Evolutionary conservation across 306 rosid species (phyloP).

Genomic region (Trifolium fragiferum): DNA sequence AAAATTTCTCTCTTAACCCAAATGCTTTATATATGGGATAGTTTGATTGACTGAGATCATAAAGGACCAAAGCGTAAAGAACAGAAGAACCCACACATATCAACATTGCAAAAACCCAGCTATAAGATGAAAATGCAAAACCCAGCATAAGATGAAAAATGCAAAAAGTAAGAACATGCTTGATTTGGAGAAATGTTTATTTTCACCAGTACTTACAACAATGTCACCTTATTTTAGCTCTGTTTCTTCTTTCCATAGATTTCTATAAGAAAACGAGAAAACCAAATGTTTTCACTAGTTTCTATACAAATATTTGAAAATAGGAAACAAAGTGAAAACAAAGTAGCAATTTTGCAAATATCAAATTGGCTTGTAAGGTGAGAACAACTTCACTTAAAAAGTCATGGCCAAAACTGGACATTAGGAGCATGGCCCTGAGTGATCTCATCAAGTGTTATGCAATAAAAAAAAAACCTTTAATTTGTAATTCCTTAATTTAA

Average conservation of each 20-base stretch:
- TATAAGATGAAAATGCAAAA: background rate
- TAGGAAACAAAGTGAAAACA: background rate
- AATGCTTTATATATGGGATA: background rate
- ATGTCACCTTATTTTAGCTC: background rate
- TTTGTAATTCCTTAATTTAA: background rate
- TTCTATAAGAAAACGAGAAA: background rate
- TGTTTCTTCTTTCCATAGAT: background rate
- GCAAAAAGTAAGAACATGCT: slow-evolving; percentile 1
- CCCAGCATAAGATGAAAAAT: too few relatives aligned
- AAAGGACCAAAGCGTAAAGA: slow-evolving; percentile 19
- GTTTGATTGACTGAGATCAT: slow-evolving; percentile 1
- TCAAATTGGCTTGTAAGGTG: background rate
- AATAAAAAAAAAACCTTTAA: background rate
- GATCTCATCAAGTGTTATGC: too few relatives aligned
- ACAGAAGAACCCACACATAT: slow-evolving; percentile 7
- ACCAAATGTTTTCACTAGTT: background rate
- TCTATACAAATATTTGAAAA: background rate
- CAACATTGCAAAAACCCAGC: slow-evolving; percentile 18
- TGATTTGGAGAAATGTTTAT: slow-evolving; percentile 1
- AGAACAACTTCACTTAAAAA: background rate
- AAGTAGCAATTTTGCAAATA: background rate
- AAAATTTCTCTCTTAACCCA: slow-evolving; percentile 1
- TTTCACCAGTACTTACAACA: background rate
- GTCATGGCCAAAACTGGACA: background rate
- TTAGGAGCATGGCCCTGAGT: background rate